phyloP scores from a whole-genome alignment of 2,329 filamentous ascomycete genomes.

The Magnaporthiopsis rhizophila region DNA sequence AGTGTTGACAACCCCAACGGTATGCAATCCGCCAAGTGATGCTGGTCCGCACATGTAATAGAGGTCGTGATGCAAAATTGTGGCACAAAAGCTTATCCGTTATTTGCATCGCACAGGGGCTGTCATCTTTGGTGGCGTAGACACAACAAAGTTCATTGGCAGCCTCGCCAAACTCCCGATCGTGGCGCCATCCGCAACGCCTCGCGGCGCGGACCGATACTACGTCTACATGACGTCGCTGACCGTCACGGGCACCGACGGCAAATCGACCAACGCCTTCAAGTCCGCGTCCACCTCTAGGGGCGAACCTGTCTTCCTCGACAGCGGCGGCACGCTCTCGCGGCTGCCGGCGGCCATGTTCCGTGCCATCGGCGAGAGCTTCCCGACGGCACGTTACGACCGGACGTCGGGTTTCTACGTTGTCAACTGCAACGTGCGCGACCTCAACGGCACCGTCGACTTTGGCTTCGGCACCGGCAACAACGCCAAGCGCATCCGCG shows the following conservation, averaged over 20 bases:
- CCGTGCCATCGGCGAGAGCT: slow-evolving; percentile 30
- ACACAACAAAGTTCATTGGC: slow-evolving; percentile 36
- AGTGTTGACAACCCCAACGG: slow-evolving; percentile 9
- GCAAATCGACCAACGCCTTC: slow-evolving; percentile 22
- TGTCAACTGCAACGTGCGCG: slow-evolving; percentile 28
- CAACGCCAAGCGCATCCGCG: slow-evolving; percentile 26
- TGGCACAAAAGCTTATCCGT: no score
- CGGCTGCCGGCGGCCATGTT: slow-evolving; percentile 54
- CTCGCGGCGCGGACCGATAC: slow-evolving; percentile 14
- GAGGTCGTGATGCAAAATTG: not conserved
- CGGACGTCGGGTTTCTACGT: slow-evolving; percentile 29
- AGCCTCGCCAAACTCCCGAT: slow-evolving; percentile 22
- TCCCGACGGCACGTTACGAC: slow-evolving; percentile 36
- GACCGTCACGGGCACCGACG: slow-evolving; percentile 24
- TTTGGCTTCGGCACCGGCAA: slow-evolving; percentile 34
- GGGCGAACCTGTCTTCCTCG: slow-evolving; percentile 44
- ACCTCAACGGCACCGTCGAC: slow-evolving; percentile 25
- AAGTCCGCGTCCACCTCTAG: slow-evolving; percentile 18
- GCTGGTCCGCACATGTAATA: no score
- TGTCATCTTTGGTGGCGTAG: slow-evolving; percentile 37
- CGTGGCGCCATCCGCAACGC: slow-evolving; percentile 17
- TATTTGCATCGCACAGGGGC: slow-evolving; percentile 13
- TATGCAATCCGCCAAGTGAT: not conserved
- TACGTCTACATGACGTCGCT: slow-evolving; percentile 4
- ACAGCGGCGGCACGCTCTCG: slow-evolving; percentile 60